phyloP scores from a whole-genome alignment of 345 rosid species.

The Noccaea bulbosa region DNA sequence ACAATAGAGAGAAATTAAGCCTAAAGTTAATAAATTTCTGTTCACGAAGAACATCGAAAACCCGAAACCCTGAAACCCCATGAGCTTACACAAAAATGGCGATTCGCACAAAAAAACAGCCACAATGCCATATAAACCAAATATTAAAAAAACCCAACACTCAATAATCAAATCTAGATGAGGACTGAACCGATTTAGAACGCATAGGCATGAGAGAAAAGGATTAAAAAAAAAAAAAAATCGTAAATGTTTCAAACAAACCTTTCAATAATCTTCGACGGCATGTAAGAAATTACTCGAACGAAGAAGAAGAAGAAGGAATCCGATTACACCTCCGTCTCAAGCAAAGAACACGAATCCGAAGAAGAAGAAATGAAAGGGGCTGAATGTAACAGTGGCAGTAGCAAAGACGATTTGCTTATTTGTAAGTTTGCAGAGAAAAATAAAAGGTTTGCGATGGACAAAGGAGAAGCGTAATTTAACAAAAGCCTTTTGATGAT shows the following conservation, averaged over 20 bases:
- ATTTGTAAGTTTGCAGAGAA: background rate
- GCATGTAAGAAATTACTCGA: slow-evolving; percentile 36
- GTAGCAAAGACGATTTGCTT: background rate
- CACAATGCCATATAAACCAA: background rate
- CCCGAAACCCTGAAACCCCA: slow-evolving; percentile 8
- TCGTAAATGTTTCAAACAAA: slow-evolving; percentile 27
- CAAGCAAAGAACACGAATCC: background rate
- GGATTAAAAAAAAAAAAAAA: background rate
- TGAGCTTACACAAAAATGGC: slow-evolving; percentile 10
- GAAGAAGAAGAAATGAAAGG: background rate
- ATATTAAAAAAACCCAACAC: slow-evolving; percentile 1
- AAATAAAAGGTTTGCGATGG: accelerated
- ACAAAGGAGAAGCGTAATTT: slow-evolving; percentile 30
- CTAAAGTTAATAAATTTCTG: background rate
- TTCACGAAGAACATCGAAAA: background rate
- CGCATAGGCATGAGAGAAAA: background rate
- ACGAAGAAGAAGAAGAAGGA: slow-evolving; percentile 4
- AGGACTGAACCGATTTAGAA: background rate
- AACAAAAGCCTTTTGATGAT: slow-evolving; percentile 40
- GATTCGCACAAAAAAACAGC: background rate
- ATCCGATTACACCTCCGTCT: slow-evolving; percentile 3
- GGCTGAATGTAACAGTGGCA: background rate
- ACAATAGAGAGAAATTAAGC: background rate
- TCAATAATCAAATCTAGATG: background rate
- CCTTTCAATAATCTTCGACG: slow-evolving; percentile 48